Base-by-base conservation (phyloP, 148 eudicot species). In the Pharnaceum exiguum region DNA sequence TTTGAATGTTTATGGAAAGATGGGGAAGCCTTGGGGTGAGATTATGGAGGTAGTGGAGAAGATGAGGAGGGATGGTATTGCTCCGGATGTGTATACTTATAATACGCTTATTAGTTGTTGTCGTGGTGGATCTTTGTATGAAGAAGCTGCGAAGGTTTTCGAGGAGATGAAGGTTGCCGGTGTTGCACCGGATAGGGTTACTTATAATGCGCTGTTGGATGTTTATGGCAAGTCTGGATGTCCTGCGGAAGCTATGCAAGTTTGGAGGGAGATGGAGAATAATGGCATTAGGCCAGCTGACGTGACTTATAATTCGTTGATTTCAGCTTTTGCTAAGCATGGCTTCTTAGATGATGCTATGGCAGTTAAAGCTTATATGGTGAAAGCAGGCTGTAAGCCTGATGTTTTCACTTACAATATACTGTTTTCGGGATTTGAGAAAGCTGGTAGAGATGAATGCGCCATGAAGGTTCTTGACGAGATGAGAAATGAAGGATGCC, bases 41-140 rank as follows among this genome's bases (percentile, higher is more conserved):
- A 73, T 91, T 54, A 57, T 39, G 32, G 68, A 60, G 21, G 57
- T 83, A 32, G 63, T 87, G 61, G 79, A 85, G 27, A 65, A 53
- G 25, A 91, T 91, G 96, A 87, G 75, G 78, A 62, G 51, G 43
- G 74, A 69, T n/a, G 88, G 88, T 44, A 69, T 91, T 73, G 66
- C 42, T 5, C 88, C 91, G 0, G 96, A 91, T 81, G 77, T 75
- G 54, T 88, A 85, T 61, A 87, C 98, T 0, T 91, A 78, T 68
- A 91, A 91, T 71, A 91, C 98, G 1, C 77, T 87, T 36, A 87
- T 91, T 21, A 79, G 88, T 67, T 91, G 88, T 60, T 91, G 98
- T 72, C 66, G 85, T 45, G 75, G 90, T 25, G 96, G 98, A 30
- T 79, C 84, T 38, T 68, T 91, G 71, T 77, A 66, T 48, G 86